Percentiles rank a stretch among this genome's conserved stretches.
Conservation (phyloP, 129 eudicot genomes). For the sunflower (Helianthus annuus) region HanXRQr2.0-SUNRISE NC_035446.2:106657871-106658370, state of each 20-base stretch:
- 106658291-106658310: not conserved
- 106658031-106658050: not conserved
- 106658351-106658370: too few species aligned
- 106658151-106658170: too few species aligned
- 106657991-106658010: not conserved
- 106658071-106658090: not conserved
- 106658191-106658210: too few species aligned
- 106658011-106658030: not conserved
- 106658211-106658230: too few species aligned
- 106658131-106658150: too few species aligned
- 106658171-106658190: too few species aligned
- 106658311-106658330: too few species aligned
- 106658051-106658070: not conserved
- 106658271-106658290: too few species aligned
- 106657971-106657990: conserved; percentile 6
- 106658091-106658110: not conserved
- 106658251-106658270: too few species aligned
- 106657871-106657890: not conserved
- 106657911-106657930: not conserved
- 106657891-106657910: not conserved
- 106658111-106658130: too few species aligned
- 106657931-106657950: conserved; percentile 6
- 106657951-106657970: conserved; percentile 15
- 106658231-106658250: too few species aligned
- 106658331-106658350: not conserved